Evolutionary conservation across 164 flowering plant species (phyloP).

Genomic region (Magnolia changhungtana): DNA sequence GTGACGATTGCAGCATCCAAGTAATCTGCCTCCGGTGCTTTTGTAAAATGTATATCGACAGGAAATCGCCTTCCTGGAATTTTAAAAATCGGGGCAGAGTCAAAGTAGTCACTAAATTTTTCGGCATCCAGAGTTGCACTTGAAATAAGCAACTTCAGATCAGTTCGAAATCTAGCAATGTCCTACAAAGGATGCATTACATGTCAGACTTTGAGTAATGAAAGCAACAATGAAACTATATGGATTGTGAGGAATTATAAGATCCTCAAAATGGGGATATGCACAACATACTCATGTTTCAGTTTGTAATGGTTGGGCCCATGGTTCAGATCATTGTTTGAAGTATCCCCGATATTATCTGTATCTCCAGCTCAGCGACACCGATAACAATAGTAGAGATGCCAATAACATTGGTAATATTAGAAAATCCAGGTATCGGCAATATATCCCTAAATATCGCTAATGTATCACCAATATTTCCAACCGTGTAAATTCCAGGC

Average conservation of each 20-base stretch:
- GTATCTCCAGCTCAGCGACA: too few relatives aligned
- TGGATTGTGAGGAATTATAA: background rate
- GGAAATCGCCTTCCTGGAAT: slow-evolving; percentile 94
- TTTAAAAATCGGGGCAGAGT: slow-evolving; percentile 85
- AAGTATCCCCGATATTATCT: too few relatives aligned
- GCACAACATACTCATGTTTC: background rate
- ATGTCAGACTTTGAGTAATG: background rate
- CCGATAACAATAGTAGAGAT: too few relatives aligned
- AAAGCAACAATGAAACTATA: background rate
- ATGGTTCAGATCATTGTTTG: background rate
- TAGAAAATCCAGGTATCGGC: too few relatives aligned
- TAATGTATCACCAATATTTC: too few relatives aligned
- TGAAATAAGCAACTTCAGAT: slow-evolving; percentile 89
- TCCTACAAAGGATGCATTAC: slow-evolving; percentile 46
- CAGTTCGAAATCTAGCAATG: slow-evolving; percentile 82
- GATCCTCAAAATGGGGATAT: background rate
- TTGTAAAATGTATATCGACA: slow-evolving; percentile 86
- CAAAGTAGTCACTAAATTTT: slow-evolving; percentile 96
- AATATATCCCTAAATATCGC: too few relatives aligned
- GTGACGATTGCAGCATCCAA: slow-evolving; percentile 94
- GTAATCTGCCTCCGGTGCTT: slow-evolving; percentile 94
- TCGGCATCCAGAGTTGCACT: slow-evolving; percentile 99
- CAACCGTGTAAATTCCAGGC: too few relatives aligned
- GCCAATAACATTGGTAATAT: too few relatives aligned
- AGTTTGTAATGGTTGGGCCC: too few relatives aligned